Evolutionary conservation across 192 early-diverging fungal genomes (phyloP), one percentile per base, ranked within the genome.

Genomic region (Mortierella alpina): DNA sequence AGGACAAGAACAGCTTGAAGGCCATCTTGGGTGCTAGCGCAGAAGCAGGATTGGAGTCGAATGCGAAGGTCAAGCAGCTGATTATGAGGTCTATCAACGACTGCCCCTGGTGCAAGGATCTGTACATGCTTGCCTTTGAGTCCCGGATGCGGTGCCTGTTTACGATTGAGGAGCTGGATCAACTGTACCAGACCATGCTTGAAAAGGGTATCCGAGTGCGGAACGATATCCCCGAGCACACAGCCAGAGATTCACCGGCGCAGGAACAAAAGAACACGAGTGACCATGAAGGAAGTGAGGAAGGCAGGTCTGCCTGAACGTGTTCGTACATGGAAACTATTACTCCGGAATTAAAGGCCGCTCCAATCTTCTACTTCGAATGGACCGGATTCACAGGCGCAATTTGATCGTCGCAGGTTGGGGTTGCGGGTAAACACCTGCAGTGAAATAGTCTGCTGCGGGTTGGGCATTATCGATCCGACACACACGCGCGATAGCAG

Each of bases 31-130:
- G 8, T 23, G 31, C 31, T 31, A 31, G 31, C 31, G 1, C 46
- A 10, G 65, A 68, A 14, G 22, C 22, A 31, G 66, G 18, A 8
- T 13, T 65, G 8, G 75, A 79, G 31, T 44, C 56, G 0, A 66
- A 64, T 42, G 4, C 45, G 0, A 59, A 54, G 53, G 70, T 72
- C 12, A 80, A 80, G 56, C 65, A 66, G 31, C 44, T 80, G 59
- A 14, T 80, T 59, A 46, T 72, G 65, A 51, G 77, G 11, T 64
- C 77, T 6, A 23, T 80, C 12, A 72, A 61, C 20, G 77, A 80
- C 39, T 80, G 77, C 59, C 77, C 77, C 6, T 80, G 77, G 77
- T 68, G 59, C 60, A 80, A 80, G 46, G 77, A 80, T 51, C 48
- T 80, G 51, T 80, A 80, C 42, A 42, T 80, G 54, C 50, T 80